These are phyloP conservation scores for Helichrysum umbraculigerum DNA, from an alignment of 129 eudicot genomes.

Conservation along the genomic window DNA sequence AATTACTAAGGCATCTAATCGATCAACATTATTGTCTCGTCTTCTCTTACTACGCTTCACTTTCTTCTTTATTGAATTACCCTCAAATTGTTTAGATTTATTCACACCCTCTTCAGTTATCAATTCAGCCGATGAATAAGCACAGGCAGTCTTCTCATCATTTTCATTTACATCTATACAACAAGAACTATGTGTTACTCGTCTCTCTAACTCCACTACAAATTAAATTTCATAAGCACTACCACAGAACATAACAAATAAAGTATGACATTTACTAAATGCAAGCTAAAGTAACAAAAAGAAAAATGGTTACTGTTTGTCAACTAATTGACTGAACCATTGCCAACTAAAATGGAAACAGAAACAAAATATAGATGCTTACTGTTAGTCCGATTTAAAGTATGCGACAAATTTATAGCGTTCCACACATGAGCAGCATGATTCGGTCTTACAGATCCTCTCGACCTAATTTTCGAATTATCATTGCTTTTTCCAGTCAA, in stretches of 20 bases:
- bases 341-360: neutral
- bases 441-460: conserved; percentile 30
- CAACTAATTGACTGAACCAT: too few relatives aligned
- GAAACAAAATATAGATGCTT: conserved; percentile 5
- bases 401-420: conserved; percentile 14
- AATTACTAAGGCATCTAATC: neutral
- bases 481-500: conserved; percentile 15
- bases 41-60: conserved; percentile 17
- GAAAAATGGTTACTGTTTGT: neutral
- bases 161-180: conserved; percentile 6
- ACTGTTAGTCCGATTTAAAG: conserved; percentile 21
- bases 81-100: neutral
- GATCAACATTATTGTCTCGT: neutral
- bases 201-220: conserved; percentile 31
- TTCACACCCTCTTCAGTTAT: conserved; percentile 7
- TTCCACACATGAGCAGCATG: conserved; percentile 14
- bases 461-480: conserved; percentile 7
- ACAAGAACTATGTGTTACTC: conserved; percentile 39
- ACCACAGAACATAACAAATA: neutral
- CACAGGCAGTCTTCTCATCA: conserved; percentile 1
- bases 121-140: conserved; percentile 13
- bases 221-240: conserved; percentile 8
- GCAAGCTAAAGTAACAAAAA: neutral
- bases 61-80: neutral
- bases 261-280: neutral